Evolutionary conservation across 179 eudicot genomes (phyloP), one percentile per base, ranked within the genome.

Genomic region (Silene vulgaris): DNA sequence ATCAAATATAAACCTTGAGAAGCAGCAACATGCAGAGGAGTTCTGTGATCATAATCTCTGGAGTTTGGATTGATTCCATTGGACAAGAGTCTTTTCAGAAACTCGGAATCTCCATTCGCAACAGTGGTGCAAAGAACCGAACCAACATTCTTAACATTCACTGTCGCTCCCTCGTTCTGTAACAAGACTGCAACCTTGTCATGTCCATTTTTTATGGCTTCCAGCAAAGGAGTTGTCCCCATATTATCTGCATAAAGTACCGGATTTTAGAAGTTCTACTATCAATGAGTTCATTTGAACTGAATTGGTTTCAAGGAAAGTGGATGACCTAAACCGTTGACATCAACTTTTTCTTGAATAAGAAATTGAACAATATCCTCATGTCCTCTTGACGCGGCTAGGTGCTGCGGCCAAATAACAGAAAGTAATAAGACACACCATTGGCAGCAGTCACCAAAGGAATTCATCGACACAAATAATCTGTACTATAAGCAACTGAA

Each of bases 11-110:
- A 69, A 26, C 97, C 97, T 77, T 91, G 87, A 52, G 92, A 86
- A 20, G 91, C 79, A 72, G 97, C 91, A 48, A 90, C 66, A 79
- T 91, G 97, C 17, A 91, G 90, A 52, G 97, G 92, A 60, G 95
- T 88, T 76, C 93, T 79, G n/a, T 74, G 87, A 71, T 91, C 93
- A 78, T 88, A 91, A 72, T 88, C 85, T 79, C 76, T 82, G 23
- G 89, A 84, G 76, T 91, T 90, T 5, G 97, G 92, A 80, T 90
- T 79, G 23, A 87, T 75, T 3, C 97, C 97, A 77, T 86, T 75
- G 8, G 84, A 75, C 74, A 91, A 19, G 26, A 90, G 67, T 78
- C 92, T 81, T 72, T 73, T 85, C 23, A 91, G 37, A 48, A 85
- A 86, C 3, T 87, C 87, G 3, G 75, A 43, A 23, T 90, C 88